Evolutionary conservation across 2,329 filamentous ascomycete species (phyloP).

Genomic region (Paecilomyces formosus): DNA sequence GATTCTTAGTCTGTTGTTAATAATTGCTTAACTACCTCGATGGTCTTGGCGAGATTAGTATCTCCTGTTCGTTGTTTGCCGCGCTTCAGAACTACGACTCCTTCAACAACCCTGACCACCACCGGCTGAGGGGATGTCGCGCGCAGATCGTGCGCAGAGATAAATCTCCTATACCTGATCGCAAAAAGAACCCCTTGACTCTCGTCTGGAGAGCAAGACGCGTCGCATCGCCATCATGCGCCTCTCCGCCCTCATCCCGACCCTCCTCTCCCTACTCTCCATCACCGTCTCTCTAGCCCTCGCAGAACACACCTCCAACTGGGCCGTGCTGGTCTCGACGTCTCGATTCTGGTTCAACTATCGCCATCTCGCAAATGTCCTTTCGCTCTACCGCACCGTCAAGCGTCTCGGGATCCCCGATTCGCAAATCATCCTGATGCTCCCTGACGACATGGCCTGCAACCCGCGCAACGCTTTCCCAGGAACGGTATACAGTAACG

Average conservation of each 20-base stretch:
- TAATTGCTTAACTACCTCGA: neutral
- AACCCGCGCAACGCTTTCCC: constrained; percentile 98
- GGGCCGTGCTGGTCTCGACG: constrained; percentile 97
- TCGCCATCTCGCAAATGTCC: constrained; percentile 92
- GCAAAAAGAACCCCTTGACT: neutral
- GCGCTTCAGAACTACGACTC: neutral
- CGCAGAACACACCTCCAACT: constrained; percentile 80
- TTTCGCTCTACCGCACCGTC: constrained; percentile 95
- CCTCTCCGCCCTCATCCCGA: constrained; percentile 16
- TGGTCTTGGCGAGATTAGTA: neutral
- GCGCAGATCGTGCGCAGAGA: neutral
- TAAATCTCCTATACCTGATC: neutral
- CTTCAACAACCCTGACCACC: neutral
- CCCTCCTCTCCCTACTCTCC: constrained; percentile 18
- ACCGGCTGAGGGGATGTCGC: neutral
- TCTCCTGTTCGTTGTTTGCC: neutral
- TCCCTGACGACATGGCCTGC: constrained; percentile 99
- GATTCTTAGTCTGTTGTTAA: neutral
- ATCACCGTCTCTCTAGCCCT: constrained; percentile 9
- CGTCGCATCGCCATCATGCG: constrained; percentile 16
- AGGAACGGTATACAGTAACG: constrained; percentile 96
- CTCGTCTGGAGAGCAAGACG: neutral
- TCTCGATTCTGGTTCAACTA: constrained; percentile 99
- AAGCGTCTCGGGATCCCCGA: constrained; percentile 97
- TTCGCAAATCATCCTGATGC: constrained; percentile 98